A percentile compares a stretch with the other conserved stretches of the same genome.
Evolutionary conservation across 1,284 basidiomycete genomes (phyloP).

Genomic region (Ustilago bromivora): DNA sequence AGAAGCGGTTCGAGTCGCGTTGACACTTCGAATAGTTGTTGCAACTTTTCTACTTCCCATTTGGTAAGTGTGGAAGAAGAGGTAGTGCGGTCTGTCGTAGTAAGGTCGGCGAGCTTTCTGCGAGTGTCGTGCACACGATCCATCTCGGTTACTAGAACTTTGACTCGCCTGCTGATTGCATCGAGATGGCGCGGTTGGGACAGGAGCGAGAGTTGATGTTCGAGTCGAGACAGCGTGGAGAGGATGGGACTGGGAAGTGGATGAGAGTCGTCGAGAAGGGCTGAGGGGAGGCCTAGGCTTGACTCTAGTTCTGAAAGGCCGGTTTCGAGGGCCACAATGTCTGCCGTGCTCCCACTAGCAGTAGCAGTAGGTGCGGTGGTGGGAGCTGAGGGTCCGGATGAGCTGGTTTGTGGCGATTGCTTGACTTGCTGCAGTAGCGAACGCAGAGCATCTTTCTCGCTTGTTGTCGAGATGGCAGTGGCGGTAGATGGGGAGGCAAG

Average conservation of each 20-base stretch:
- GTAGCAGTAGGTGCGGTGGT: not conserved
- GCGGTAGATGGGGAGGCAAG: slow-evolving; percentile 13
- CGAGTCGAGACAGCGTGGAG: slow-evolving; percentile 83
- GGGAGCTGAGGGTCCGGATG: not conserved
- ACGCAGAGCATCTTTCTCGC: slow-evolving; percentile 15
- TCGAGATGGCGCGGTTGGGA: slow-evolving; percentile 97
- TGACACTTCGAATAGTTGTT: slow-evolving; percentile 77
- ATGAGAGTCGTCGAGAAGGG: slow-evolving; percentile 46
- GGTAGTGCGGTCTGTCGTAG: slow-evolving; percentile 1
- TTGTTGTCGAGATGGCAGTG: not conserved
- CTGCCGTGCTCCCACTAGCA: not conserved
- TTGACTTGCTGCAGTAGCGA: slow-evolving; percentile 25
- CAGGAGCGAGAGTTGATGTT: slow-evolving; percentile 85
- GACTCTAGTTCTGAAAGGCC: slow-evolving; percentile 51
- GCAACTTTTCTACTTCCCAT: slow-evolving; percentile 34
- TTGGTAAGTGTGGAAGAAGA: slow-evolving; percentile 30
- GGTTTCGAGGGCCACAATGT: slow-evolving; percentile 33
- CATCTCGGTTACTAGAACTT: slow-evolving; percentile 89
- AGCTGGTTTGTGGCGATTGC: slow-evolving; percentile 2
- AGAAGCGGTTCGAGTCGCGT: slow-evolving; percentile 85
- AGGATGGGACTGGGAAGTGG: slow-evolving; percentile 81
- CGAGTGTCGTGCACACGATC: slow-evolving; percentile 80
- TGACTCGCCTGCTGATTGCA: slow-evolving; percentile 92
- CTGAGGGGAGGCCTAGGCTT: slow-evolving; percentile 45
- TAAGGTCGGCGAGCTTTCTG: slow-evolving; percentile 69